These are phyloP conservation scores for Plasmodium yoelii DNA, from an alignment of 169 alveolate species.

Conservation along the genomic window DNA sequence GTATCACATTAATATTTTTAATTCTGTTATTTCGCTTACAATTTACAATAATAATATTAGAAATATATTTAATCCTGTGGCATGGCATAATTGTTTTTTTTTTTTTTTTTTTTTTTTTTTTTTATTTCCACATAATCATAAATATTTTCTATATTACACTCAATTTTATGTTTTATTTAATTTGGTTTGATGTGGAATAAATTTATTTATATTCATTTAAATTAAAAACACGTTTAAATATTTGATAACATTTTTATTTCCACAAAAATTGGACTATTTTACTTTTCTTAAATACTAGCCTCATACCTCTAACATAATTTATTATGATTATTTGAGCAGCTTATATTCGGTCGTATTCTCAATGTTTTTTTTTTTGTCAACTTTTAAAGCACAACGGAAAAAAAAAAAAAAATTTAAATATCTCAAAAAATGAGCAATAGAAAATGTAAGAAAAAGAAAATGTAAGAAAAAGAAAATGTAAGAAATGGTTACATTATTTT, in stretches of 20 bases:
- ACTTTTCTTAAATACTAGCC: background rate
- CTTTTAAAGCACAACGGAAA: background rate
- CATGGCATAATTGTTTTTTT: conserved; percentile 45
- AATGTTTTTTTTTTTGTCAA: background rate
- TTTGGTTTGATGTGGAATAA: too few species aligned
- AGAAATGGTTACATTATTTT: too few species aligned
- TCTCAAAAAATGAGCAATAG: too few species aligned
- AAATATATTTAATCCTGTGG: conserved; percentile 1
- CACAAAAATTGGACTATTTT: background rate
- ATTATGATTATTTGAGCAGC: background rate
- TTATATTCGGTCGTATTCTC: background rate
- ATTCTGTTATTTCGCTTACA: background rate
- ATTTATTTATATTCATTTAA: too few species aligned
- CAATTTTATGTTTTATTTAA: too few species aligned
- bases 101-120: background rate
- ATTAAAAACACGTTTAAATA: too few species aligned
- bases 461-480: too few species aligned
- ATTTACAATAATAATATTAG: conserved; percentile 16
- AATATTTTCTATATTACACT: too few species aligned
- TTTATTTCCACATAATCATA: too few species aligned
- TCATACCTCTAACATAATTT: background rate
- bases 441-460: too few species aligned
- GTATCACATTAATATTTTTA: conserved; percentile 2
- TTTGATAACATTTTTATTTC: too few species aligned
- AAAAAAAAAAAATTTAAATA: background rate